Conservation (phyloP, 352 stramenopile species). For the Globisporangium spinosum region DNA sequence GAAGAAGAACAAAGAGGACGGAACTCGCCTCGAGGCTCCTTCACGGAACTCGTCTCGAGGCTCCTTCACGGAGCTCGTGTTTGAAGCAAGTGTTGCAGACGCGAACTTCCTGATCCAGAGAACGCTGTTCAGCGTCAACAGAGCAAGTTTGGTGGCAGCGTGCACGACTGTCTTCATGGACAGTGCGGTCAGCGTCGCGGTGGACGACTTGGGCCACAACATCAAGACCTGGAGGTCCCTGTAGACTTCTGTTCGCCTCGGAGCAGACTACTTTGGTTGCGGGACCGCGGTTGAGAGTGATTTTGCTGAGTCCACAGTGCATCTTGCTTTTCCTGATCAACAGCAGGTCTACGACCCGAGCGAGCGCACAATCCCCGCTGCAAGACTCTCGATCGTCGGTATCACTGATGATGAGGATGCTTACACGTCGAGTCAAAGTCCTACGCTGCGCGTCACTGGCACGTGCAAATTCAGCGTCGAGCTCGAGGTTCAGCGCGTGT, state of each 20-base stretch:
- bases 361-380: slow-evolving; percentile 3
- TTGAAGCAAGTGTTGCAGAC: slow-evolving; percentile 17
- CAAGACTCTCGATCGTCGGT: slow-evolving; percentile 7
- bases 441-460: slow-evolving; percentile 8
- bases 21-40: neutral
- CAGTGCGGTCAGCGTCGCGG: slow-evolving; percentile 2
- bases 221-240: slow-evolving; percentile 5
- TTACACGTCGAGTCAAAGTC: neutral
- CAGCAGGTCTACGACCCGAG: slow-evolving; percentile 2
- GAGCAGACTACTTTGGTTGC: slow-evolving; percentile 8
- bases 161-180: neutral
- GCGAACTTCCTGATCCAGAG: slow-evolving; percentile 16
- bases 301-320: neutral
- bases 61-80: slow-evolving; percentile 14
- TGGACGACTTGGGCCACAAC: slow-evolving; percentile 15
- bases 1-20: neutral
- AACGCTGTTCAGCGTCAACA: slow-evolving; percentile 10
- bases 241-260: slow-evolving; percentile 7
- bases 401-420: neutral
- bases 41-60: neutral
- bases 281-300: too few relatives aligned
- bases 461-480: slow-evolving; percentile 12
- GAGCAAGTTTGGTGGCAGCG: neutral
- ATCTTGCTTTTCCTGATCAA: slow-evolving; percentile 4
- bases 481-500: slow-evolving; percentile 20